A percentile compares a stretch with the other conserved stretches of the same genome.
These are phyloP conservation scores for Triangularia verruculosa DNA, from an alignment of 2,329 filamentous ascomycete species.

Conservation along the genomic window DNA sequence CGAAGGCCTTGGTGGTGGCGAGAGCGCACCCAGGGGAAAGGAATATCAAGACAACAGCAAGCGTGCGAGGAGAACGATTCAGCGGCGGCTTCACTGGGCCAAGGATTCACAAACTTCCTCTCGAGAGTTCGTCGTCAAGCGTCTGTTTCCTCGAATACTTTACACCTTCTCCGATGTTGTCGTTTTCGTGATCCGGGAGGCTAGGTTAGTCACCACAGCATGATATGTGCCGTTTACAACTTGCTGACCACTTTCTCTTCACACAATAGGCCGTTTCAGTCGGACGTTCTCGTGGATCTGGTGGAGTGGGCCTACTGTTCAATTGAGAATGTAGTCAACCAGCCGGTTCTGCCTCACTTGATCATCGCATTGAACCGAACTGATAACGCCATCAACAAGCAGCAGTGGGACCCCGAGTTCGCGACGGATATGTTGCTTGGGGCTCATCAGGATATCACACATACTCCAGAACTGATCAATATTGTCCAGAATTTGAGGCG, in stretches of 20 bases:
- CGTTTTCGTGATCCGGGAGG: slow-evolving; percentile 13
- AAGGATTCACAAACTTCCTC: background rate
- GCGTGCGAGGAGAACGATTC: background rate
- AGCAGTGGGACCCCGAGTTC: slow-evolving; percentile 10
- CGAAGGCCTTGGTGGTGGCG: slow-evolving; percentile 13
- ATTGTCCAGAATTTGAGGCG: background rate
- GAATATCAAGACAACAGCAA: background rate
- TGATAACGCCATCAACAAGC: background rate
- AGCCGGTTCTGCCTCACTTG: slow-evolving; percentile 11
- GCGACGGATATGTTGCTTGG: slow-evolving; percentile 7
- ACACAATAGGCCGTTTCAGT: background rate
- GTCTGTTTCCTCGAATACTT: slow-evolving; percentile 10
- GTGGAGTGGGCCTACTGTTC: slow-evolving; percentile 11
- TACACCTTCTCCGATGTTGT: slow-evolving; percentile 18
- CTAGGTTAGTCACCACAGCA: background rate
- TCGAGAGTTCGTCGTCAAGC: slow-evolving; percentile 4
- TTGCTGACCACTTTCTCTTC: background rate
- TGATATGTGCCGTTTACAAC: background rate
- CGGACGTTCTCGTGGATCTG: background rate
- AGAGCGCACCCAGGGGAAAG: background rate
- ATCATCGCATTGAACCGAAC: slow-evolving; percentile 12
- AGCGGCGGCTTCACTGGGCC: background rate
- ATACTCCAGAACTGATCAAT: background rate
- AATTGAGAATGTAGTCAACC: slow-evolving; percentile 12
- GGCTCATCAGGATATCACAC: slow-evolving; percentile 5